Evolutionary conservation across 345 rosid species (phyloP).

Genomic region (Arabis hirsuta): DNA sequence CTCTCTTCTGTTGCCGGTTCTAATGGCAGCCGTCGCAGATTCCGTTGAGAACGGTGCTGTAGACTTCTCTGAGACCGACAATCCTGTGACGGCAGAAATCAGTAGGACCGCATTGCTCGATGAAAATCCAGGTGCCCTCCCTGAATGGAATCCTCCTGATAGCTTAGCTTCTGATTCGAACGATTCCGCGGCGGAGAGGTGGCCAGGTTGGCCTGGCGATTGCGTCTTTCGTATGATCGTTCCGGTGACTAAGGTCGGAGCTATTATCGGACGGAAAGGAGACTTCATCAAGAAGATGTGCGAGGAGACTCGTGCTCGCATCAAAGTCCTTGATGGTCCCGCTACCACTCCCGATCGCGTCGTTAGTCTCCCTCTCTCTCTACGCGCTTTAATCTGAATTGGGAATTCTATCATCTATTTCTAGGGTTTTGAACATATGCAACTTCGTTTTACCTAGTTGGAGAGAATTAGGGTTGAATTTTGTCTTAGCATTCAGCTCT

Average conservation of each 20-base stretch:
- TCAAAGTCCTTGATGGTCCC: slow-evolving; percentile 82
- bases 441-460: neutral
- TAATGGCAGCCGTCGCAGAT: slow-evolving; percentile 40
- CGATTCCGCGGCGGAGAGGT: slow-evolving; percentile 48
- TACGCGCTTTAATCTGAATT: neutral
- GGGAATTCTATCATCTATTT: neutral
- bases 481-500: neutral
- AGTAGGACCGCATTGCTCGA: slow-evolving; percentile 12
- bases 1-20: slow-evolving; percentile 27
- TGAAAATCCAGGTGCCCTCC: slow-evolving; percentile 1
- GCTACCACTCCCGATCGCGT: slow-evolving; percentile 63
- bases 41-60: slow-evolving; percentile 31
- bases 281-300: slow-evolving; percentile 91
- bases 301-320: slow-evolving; percentile 84
- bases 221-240: slow-evolving; percentile 82
- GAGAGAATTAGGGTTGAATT: slow-evolving; percentile 23
- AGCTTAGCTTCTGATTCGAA: slow-evolving; percentile 20
- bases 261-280: slow-evolving; percentile 88
- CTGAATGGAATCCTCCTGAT: slow-evolving; percentile 36
- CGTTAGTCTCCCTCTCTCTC: slow-evolving; percentile 48
- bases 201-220: slow-evolving; percentile 96
- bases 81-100: neutral
- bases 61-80: slow-evolving; percentile 28
- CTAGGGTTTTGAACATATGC: slow-evolving; percentile 34
- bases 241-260: slow-evolving; percentile 74